Base-by-base conservation (phyloP, 257 asterid species). In the Penstemon eatonii region DNA sequence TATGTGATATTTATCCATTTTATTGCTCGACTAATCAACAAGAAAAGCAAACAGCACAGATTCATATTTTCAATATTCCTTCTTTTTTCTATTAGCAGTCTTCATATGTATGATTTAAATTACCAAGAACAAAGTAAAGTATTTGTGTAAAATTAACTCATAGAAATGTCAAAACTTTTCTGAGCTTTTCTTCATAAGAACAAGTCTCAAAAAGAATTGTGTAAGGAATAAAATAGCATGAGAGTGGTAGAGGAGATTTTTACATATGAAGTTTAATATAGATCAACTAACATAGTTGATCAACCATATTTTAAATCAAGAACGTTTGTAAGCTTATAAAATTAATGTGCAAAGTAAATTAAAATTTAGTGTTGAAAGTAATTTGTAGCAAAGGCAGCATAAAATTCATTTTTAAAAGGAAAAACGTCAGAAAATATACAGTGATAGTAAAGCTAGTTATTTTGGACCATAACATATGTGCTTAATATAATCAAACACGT, bases 1-100 rank as follows among this genome's bases (percentile, higher is more conserved):
- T 42, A 56, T 12, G 56, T 12, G 8, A 59, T 39, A 49, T 49
- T 12, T 40, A 58, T 73, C 53, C 7, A 41, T 18, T 57, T 56
- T 36, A 57, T 8, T 39, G 43, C 58, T 49, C n/a, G n/a, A 50
- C 25, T 38, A 59, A 59, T 64, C 15, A 49, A 47, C 3, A 47
- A 64, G 37, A 43, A 47, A 15, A 36, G 25, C 13, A 33, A 38
- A 51, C 25, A 5, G 13, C 13, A 8, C 0, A 33, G 60, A 65
- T 18, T 10, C 45, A 2, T 10, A 8, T 49, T 46, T 45, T 50
- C 36, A 47, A 7, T 38, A 61, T 19, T 11, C 49, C 64, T 37
- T 2, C 5, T 50, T 45, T 8, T 52, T 41, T 44, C 38, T 18
- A 8, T n/a, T 12, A 2, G 46, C 6, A 38, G 55, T 70, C 41